A percentile compares a stretch with the other conserved stretches of the same genome.
Evolutionary conservation across 352 stramenopile genomes (phyloP).

Genomic region (Phytophthora gonapodyides): DNA sequence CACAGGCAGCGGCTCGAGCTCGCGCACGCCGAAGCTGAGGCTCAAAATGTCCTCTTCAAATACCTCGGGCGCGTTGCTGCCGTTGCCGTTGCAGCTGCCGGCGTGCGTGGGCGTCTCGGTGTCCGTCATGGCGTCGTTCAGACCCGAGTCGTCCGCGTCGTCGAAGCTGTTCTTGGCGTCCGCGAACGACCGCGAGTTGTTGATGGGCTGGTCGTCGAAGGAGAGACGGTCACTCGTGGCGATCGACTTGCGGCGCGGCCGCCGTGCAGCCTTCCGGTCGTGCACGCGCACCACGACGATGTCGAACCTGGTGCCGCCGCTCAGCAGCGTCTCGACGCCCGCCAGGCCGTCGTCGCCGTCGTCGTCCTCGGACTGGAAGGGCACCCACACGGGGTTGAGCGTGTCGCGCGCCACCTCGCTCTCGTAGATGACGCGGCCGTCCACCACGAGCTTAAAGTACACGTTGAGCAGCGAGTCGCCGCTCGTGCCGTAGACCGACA

Average conservation of each 20-base stretch:
- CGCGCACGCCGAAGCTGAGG: conserved; percentile 64
- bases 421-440: conserved; percentile 69
- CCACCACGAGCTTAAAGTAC: conserved; percentile 81
- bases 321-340: conserved; percentile 46
- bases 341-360: conserved; percentile 28
- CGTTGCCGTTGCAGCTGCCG: conserved; percentile 11
- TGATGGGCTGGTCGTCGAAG: conserved; percentile 48
- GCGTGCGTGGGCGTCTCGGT: conserved; percentile 26
- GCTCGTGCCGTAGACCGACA: conserved; percentile 54
- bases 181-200: conserved; percentile 50
- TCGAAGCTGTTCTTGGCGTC: conserved; percentile 40
- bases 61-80: conserved; percentile 4
- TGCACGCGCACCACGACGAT: conserved; percentile 70
- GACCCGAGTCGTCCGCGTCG: conserved; percentile 37
- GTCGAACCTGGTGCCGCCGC: conserved; percentile 60
- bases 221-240: conserved; percentile 42
- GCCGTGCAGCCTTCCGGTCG: conserved; percentile 46
- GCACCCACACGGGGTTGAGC: conserved; percentile 84
- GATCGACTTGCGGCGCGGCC: conserved; percentile 55
- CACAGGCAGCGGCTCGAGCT: conserved; percentile 73
- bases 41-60: conserved; percentile 65
- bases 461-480: conserved; percentile 62
- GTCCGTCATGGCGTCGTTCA: conserved; percentile 33
- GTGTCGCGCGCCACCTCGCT: conserved; percentile 74
- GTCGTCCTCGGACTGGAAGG: conserved; percentile 62